phyloP scores from a whole-genome alignment of 1,284 basidiomycete species.

The Sporisorium scitamineum region DNA sequence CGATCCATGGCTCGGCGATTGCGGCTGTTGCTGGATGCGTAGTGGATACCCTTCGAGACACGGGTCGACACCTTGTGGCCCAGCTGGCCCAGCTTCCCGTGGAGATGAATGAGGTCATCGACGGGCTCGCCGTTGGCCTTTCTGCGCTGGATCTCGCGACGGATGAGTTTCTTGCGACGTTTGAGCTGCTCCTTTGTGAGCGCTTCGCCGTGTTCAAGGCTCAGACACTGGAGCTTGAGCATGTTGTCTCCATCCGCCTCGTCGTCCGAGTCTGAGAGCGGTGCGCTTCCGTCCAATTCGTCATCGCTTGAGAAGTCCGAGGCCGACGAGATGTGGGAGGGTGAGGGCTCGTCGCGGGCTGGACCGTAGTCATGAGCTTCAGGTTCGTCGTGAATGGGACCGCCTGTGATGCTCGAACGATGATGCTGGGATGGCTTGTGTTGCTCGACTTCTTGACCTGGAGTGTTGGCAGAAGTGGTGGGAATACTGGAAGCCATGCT shows the following conservation, averaged over 20 bases:
- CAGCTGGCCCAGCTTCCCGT: conserved; percentile 32
- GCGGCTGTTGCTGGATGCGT: conserved; percentile 54
- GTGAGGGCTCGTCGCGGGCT: conserved; percentile 1
- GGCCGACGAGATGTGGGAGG: conserved; percentile 10
- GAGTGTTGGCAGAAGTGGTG: conserved; percentile 7
- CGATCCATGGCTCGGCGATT: conserved; percentile 63
- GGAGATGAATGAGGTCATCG: conserved; percentile 36
- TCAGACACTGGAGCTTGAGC: conserved; percentile 23
- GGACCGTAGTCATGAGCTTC: conserved; percentile 26
- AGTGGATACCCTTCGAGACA: conserved; percentile 56
- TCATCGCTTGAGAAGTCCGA: conserved; percentile 39
- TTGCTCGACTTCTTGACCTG: conserved; percentile 7
- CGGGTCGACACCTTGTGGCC: conserved; percentile 39
- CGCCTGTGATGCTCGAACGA: conserved; percentile 30
- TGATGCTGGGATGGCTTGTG: conserved; percentile 3
- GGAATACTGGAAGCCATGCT: conserved; percentile 22
- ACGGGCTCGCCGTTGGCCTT: conserved; percentile 45
- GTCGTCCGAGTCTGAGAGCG: conserved; percentile 25
- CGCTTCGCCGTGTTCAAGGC: conserved; percentile 53
- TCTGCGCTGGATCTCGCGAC: conserved; percentile 44
- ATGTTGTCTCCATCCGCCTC: conserved; percentile 25
- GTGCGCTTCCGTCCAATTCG: conserved; percentile 30
- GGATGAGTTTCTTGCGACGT: conserved; percentile 51
- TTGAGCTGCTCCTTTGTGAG: conserved; percentile 56
- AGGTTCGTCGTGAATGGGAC: conserved; percentile 32